Base-by-base conservation (phyloP, 176 grass and related monocot species). In the Aegilops speltoides region DNA sequence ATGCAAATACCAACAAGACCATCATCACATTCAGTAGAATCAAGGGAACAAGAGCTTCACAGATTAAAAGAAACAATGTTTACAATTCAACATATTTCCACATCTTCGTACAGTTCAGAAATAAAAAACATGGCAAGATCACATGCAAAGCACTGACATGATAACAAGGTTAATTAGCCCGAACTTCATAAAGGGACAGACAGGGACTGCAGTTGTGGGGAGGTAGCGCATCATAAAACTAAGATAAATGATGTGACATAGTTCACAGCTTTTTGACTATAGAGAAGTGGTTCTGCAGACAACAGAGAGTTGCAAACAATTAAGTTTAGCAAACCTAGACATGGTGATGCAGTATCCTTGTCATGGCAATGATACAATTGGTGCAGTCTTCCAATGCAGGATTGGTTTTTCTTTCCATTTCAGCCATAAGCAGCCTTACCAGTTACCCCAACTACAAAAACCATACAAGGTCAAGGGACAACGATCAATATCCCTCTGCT, bases 381-480 rank as follows among this genome's bases (percentile, higher is more conserved):
- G 31, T 60, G 86, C 87, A 83, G 87, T 83, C 87, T 92, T 76
- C 83, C 76, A 84, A 66, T 89, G 60, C 57, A 74, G 26, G 41
- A 79, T 66, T 31, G 34, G 23, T 79, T 91, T 85, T 69, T 77
- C 54, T 89, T 88, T 86, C 84, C 79, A 59, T 90, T 87, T 80
- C 23, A 68, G 62, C 63, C 84, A 93, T 88, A 90, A 79, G 89
- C 79, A 92, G 82, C 80, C 91, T 91, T 97, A 93, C 89, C 91
- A 82, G 87, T 93, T 89, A 96, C 89, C 87, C 91, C 87, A 91
- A 91, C 91, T 96, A 93, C 87, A 90, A 40, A 88, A 87, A 85
- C 77, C 85, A 87, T 87, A 79, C 80, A 89, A 81, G 66, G 79
- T 50, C 75, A 90, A 81, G 78, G 86, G 86, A 91, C 79, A 93